Evolutionary conservation across 352 stramenopile genomes (phyloP), one percentile per base, ranked within the genome.

Genomic region (Phytopythium aichiense): DNA sequence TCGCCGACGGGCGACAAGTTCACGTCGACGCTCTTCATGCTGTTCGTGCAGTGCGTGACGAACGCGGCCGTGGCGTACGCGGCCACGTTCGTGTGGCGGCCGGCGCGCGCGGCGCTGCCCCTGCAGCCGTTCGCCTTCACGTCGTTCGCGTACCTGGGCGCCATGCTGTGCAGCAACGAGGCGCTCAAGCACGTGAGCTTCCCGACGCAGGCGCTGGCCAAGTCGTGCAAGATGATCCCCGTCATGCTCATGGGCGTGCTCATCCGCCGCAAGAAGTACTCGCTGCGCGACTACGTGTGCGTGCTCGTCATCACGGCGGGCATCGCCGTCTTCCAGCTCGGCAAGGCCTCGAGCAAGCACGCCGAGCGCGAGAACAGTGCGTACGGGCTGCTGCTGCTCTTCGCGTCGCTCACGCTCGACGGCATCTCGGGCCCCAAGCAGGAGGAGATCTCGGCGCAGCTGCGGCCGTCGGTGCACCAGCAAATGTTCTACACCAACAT

Each of bases 181-280:
- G 87, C 91, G 33, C 77, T 97, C 35, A 97, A 97, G 71, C 90
- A 97, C 76, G 86, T 99, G 67, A 96, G 82, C 65, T 99, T 99
- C 79, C 97, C 97, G 20, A 98, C 98, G 13, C 95, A 98, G 63
- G 98, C 96, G n/a, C 85, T 99, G 13, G 97, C 94, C 52, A 99
- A 99, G 76, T 98, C 85, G 69, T 98, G 96, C 72, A 99, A 99
- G 74, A 99, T 99, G 97, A 98, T 98, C 58, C 97, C 97, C 7
- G 97, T 99, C 52, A 97, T 97, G 91, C 67, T 97, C 68, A 96
- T 97, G 84, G 90, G 90, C 55, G 90, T 97, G 53, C 71, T 97
- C 67, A 93, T 97, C 61, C 85, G 89, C n/a, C 80, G 89, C 61
- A 97, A 97, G 64, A 90, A 92, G 53, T 97, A 97, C 72, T 88